phyloP scores from a whole-genome alignment of 1,139 yeast genomes.

The Blastobotrys malaysiensis region DNA sequence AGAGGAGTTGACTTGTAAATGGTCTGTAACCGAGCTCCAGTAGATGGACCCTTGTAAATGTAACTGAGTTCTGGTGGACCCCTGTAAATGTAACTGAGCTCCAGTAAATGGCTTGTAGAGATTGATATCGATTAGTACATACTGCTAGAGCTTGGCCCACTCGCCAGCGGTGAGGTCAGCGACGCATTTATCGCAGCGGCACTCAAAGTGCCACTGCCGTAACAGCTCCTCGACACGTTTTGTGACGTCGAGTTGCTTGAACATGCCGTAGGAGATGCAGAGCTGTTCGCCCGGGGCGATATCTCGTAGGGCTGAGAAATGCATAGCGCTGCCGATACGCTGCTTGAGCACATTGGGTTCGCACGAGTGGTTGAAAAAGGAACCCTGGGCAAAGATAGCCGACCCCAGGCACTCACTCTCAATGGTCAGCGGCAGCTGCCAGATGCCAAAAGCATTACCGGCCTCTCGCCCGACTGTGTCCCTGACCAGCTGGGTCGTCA shows the following conservation, averaged over 20 bases:
- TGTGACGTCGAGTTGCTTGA: constrained; percentile 39
- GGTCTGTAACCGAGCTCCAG: too few relatives aligned
- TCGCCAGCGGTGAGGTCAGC: constrained; percentile 4
- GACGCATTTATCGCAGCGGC: constrained; percentile 48
- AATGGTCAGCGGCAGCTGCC: constrained; percentile 46
- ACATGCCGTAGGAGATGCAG: constrained; percentile 59
- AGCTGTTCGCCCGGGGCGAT: constrained; percentile 46
- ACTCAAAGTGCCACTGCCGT: constrained; percentile 58
- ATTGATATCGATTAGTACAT: too few relatives aligned
- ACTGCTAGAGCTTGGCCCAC: constrained; percentile 3
- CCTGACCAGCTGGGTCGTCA: constrained; percentile 42
- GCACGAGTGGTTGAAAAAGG: constrained; percentile 66
- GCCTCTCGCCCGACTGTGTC: constrained; percentile 55
- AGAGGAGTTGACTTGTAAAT: too few relatives aligned
- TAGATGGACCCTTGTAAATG: too few relatives aligned
- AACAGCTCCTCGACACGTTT: constrained; percentile 42
- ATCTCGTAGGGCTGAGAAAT: constrained; percentile 33
- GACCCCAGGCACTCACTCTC: constrained; percentile 64
- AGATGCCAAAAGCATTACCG: constrained; percentile 72
- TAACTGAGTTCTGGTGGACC: too few relatives aligned
- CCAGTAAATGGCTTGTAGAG: too few relatives aligned
- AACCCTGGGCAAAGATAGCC: constrained; percentile 61
- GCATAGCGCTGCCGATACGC: constrained; percentile 35
- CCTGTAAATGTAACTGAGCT: too few relatives aligned
- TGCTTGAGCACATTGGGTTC: constrained; percentile 43